These are phyloP conservation scores for Trichoderma pleuroti DNA, from an alignment of 2,329 filamentous ascomycete species.

Conservation along the genomic window DNA sequence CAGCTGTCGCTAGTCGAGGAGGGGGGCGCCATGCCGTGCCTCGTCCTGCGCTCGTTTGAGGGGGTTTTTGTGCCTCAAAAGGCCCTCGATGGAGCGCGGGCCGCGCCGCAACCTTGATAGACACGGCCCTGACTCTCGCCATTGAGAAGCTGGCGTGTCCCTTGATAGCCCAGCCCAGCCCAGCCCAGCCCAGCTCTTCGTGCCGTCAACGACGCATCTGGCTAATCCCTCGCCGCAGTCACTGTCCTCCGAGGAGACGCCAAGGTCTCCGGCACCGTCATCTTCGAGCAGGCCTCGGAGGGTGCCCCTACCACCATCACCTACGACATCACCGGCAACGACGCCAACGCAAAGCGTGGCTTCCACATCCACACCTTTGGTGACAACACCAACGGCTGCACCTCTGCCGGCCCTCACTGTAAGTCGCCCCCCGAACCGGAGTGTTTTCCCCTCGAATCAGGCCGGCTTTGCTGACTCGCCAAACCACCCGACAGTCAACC, in stretches of 20 bases:
- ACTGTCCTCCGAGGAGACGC: constrained; percentile 97
- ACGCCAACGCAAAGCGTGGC: constrained; percentile 92
- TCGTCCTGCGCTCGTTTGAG: constrained; percentile 55
- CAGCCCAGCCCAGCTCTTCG: constrained; percentile 19
- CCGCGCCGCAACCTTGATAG: constrained; percentile 46
- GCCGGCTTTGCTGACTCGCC: constrained; percentile 15
- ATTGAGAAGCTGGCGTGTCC: constrained; percentile 24
- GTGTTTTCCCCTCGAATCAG: too few relatives aligned
- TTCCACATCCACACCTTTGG: constrained; percentile 99
- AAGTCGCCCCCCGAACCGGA: constrained; percentile 38
- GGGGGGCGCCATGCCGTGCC: constrained; percentile 21
- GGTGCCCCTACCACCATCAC: constrained; percentile 76
- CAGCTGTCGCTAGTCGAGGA: constrained; percentile 17
- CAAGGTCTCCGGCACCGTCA: constrained; percentile 88
- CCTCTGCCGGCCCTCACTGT: constrained; percentile 97
- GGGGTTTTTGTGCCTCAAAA: constrained; percentile 41
- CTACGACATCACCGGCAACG: constrained; percentile 90
- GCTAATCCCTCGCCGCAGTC: constrained; percentile 55
- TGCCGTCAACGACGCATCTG: background rate
- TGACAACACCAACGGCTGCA: constrained; percentile 99
- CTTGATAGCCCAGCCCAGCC: constrained; percentile 34
- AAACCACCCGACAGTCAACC: constrained; percentile 71
- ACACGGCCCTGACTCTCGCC: constrained; percentile 11
- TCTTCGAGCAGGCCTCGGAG: constrained; percentile 90
- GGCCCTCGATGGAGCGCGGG: constrained; percentile 23